phyloP scores from a whole-genome alignment of 148 eudicot genomes.

The Polygonum aviculare region DNA sequence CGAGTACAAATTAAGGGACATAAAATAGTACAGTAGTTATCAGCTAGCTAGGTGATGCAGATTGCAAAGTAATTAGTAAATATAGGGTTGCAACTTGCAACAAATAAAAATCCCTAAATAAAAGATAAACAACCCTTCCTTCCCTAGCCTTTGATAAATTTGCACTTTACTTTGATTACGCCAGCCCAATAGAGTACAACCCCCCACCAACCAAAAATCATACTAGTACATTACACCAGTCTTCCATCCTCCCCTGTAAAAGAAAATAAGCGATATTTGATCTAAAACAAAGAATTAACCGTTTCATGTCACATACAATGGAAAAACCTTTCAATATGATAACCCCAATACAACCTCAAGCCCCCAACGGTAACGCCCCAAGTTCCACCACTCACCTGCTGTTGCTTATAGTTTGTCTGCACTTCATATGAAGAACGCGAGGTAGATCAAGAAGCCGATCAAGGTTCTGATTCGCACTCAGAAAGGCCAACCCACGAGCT shows the following conservation, averaged over 20 bases:
- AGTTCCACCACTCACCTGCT: not conserved
- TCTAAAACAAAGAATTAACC: not conserved
- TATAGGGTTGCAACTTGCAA: no score
- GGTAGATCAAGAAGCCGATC: slow-evolving; percentile 1
- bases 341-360: slow-evolving; percentile 4
- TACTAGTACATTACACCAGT: not conserved
- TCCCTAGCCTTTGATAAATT: not conserved
- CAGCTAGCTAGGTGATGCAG: no score
- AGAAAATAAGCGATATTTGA: not conserved
- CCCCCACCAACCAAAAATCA: not conserved
- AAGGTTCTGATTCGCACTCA: not conserved
- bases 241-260: not conserved
- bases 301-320: not conserved
- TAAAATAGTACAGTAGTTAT: no score
- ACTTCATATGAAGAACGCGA: not conserved
- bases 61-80: no score
- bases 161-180: not conserved
- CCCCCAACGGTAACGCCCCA: not conserved
- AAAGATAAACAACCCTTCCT: no score
- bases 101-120: no score
- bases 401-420: not conserved
- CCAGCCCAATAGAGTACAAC: not conserved
- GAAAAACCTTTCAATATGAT: not conserved
- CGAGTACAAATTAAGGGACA: no score
- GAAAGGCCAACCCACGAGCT: not conserved